Conservation (phyloP, 176 grass and related monocot species). For the Oryza punctata region DNA sequence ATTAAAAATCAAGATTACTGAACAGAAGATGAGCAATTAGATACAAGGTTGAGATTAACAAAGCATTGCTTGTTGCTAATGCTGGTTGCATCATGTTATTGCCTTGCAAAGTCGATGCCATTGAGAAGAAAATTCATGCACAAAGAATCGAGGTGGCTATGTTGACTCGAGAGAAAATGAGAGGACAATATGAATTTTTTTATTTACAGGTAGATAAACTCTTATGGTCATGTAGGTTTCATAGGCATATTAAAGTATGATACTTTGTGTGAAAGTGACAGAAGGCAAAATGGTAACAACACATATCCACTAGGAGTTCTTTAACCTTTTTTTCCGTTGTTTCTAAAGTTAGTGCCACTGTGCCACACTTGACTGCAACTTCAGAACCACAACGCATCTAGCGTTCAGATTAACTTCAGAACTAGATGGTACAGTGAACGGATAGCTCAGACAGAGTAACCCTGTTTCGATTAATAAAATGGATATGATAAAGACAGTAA, state of each 20-base stretch:
- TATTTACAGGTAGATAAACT: background rate
- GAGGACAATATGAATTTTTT: conserved; percentile 24
- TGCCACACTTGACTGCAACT: conserved; percentile 31
- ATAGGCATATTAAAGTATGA: background rate
- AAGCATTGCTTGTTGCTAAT: conserved; percentile 16
- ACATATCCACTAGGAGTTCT: conserved; percentile 11
- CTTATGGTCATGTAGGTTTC: background rate
- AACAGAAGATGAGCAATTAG: background rate
- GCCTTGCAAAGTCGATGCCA: conserved; percentile 34
- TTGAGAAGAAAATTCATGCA: background rate
- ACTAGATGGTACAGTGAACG: background rate
- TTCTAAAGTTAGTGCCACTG: conserved; percentile 33
- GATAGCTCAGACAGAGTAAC: conserved; percentile 19
- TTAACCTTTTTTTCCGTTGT: background rate
- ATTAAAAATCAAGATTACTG: conserved; percentile 3
- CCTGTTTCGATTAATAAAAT: background rate
- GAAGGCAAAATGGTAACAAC: background rate
- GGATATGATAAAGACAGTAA: background rate
- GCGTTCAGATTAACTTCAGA: background rate
- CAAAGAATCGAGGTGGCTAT: background rate
- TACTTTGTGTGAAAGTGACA: conserved; percentile 21
- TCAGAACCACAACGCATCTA: conserved; percentile 33
- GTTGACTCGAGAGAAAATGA: conserved; percentile 34
- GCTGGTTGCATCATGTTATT: conserved; percentile 20
- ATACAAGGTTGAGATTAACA: conserved; percentile 20